Conservation (phyloP, 768 basidiomycete genomes). For the Lentinula detonsa region DNA sequence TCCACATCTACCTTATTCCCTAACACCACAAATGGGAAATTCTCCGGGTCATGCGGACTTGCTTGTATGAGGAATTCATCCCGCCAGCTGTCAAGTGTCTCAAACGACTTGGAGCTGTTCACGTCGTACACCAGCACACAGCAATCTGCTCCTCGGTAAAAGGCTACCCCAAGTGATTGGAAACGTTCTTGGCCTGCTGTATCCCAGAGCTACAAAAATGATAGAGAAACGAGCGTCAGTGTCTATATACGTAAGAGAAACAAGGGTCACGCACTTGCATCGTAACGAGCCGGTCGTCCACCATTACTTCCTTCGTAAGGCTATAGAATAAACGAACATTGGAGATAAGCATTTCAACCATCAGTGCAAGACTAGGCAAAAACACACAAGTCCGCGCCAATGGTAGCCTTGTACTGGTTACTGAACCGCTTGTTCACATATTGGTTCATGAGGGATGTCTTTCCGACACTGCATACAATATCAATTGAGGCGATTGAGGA, state of each 20-base stretch:
- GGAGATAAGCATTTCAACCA: constrained; percentile 13
- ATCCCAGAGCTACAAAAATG: constrained; percentile 78
- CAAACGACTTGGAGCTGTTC: constrained; percentile 97
- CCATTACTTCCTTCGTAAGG: constrained; percentile 97
- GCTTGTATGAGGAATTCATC: constrained; percentile 99
- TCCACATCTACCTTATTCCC: constrained; percentile 99
- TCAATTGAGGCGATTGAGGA: constrained; percentile 12
- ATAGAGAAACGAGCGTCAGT: background rate
- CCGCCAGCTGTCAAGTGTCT: constrained; percentile 97
- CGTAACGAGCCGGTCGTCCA: constrained; percentile 95
- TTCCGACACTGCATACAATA: constrained; percentile 67
- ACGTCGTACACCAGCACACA: constrained; percentile 99
- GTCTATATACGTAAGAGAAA: constrained; percentile 4
- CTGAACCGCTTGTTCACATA: constrained; percentile 99
- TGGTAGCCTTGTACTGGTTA: constrained; percentile 99
- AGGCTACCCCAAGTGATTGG: constrained; percentile 97
- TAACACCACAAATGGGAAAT: constrained; percentile 98
- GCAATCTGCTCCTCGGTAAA: constrained; percentile 98
- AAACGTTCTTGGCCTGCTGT: constrained; percentile 99
- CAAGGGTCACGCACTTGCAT: constrained; percentile 73
- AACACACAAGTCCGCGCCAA: constrained; percentile 92
- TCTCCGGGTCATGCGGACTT: constrained; percentile 97
- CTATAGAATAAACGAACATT: constrained; percentile 31
- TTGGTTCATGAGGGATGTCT: constrained; percentile 99
- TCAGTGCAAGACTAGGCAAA: constrained; percentile 7